Conservation (phyloP, 768 basidiomycete species). For the Serendipita vermifera region DNA sequence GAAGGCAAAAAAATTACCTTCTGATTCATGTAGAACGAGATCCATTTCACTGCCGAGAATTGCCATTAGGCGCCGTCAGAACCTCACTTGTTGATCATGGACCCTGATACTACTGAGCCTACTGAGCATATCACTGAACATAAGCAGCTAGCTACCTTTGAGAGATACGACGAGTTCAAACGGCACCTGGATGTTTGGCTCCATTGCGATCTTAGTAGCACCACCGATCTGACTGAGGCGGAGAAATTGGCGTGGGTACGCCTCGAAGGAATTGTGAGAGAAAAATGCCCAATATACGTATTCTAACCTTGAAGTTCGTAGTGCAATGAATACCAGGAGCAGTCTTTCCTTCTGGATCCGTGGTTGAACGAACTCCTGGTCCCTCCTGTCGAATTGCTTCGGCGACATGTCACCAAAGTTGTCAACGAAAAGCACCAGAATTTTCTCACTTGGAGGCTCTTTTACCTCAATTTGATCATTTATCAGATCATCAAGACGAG, state of each 20-base stretch:
- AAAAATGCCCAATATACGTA: constrained; percentile 2
- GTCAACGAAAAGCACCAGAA: constrained; percentile 21
- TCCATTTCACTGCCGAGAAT: not conserved
- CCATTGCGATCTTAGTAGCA: constrained; percentile 29
- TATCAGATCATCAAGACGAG: constrained; percentile 78
- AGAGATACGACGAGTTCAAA: constrained; percentile 47
- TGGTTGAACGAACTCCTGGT: constrained; percentile 64
- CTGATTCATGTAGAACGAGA: constrained; percentile 19
- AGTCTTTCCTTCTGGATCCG: constrained; percentile 85
- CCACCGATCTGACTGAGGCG: constrained; percentile 29
- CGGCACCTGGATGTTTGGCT: constrained; percentile 41
- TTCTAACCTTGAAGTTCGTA: constrained; percentile 23
- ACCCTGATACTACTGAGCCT: not conserved
- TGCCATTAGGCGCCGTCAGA: not conserved
- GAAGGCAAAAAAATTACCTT: constrained; percentile 76
- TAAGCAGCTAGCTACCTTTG: constrained; percentile 43
- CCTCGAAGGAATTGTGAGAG: not conserved
- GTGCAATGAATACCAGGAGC: constrained; percentile 87
- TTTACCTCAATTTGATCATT: constrained; percentile 46
- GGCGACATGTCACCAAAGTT: constrained; percentile 36
- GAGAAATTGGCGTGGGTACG: constrained; percentile 25
- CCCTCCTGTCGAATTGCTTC: constrained; percentile 57
- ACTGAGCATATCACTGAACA: constrained; percentile 30
- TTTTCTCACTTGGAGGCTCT: constrained; percentile 30
- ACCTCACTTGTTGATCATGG: not conserved